These are phyloP conservation scores for Trichoderma gracile DNA, from an alignment of 2,329 filamentous ascomycete species.

Conservation along the genomic window DNA sequence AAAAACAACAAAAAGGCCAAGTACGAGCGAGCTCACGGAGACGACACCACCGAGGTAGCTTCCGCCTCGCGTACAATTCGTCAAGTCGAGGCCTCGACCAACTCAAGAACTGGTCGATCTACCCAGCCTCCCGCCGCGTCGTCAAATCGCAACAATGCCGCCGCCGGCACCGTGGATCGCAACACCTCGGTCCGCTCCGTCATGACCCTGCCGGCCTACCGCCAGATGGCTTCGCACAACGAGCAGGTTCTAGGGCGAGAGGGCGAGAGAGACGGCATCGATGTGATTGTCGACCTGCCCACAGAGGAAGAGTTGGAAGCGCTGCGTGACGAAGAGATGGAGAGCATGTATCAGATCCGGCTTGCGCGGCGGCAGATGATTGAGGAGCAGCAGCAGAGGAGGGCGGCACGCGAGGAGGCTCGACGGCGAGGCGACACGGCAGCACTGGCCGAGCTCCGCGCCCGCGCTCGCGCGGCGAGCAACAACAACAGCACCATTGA, in stretches of 20 bases:
- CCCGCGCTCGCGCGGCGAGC: conserved; percentile 51
- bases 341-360: conserved; percentile 86
- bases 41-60: conserved; percentile 32
- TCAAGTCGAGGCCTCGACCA: conserved; percentile 32
- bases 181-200: conserved; percentile 89
- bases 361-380: conserved; percentile 72
- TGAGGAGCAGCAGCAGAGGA: conserved; percentile 74
- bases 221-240: conserved; percentile 66
- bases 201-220: conserved; percentile 89
- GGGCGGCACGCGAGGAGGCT: conserved; percentile 69
- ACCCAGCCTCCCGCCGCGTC: conserved; percentile 2
- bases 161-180: conserved; percentile 62
- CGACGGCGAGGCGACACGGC: conserved; percentile 68
- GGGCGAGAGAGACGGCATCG: conserved; percentile 88
- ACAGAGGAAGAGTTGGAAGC: conserved; percentile 76
- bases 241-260: conserved; percentile 86
- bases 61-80: conserved; percentile 29
- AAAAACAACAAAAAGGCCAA: conserved; percentile 28
- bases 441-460: conserved; percentile 67
- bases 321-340: conserved; percentile 87
- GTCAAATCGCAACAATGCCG: conserved; percentile 28
- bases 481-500: conserved; percentile 57
- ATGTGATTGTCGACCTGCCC: conserved; percentile 84
- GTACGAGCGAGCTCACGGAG: conserved; percentile 38
- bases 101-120: conserved; percentile 14